Base-by-base conservation (phyloP, 805 yeast species). In the Tetrapisispora fleetii region DNA sequence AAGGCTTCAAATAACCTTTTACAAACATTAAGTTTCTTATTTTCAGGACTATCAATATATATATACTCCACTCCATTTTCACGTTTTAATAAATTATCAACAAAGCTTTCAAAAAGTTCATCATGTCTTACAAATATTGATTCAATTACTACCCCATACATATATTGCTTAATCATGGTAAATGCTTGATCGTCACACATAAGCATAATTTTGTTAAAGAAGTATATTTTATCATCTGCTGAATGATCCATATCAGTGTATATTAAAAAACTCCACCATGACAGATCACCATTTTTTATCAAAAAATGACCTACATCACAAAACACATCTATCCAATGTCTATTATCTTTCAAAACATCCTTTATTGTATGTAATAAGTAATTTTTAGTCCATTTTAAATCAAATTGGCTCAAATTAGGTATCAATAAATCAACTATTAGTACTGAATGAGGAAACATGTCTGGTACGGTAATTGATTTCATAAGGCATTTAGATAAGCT, bases 261-360 rank as follows among this genome's bases (percentile, higher is more conserved):
- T 19, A 53, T 52, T 27, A 57, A 51, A 30, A 64, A 58, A 2
- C 64, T 50, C 68, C 67, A 63, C 68, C 68, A 64, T 2, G 62
- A 53, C 27, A 58, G 47, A 6, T 49, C 52, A 38, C 56, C 52
- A 22, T 47, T 47, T n/a, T 51, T 48, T 4, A 57, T 51, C 4
- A 64, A 45, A 32, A 47, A 57, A 43, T 54, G 54, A 3, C 62
- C 65, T 14, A 61, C 45, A 2, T 33, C 18, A 39, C 65, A 62
- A 38, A 62, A 63, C 39, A 50, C 47, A n/a, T 54, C 55, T 18
- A 62, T 52, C 56, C 58, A 58, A 14, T 40, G 40, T 8, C 46
- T 49, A 8, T 54, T 53, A 6, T 28, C 37, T 10, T 54, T 46
- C 1, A 60, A 56, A 9, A 48, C 46, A 6, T 33, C 40, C 40